Percentiles rank a stretch among this genome's conserved stretches.
These are phyloP conservation scores for Bipolaris sorokiniana DNA, from an alignment of 2,329 filamentous ascomycete species.

Conservation along the genomic window DNA sequence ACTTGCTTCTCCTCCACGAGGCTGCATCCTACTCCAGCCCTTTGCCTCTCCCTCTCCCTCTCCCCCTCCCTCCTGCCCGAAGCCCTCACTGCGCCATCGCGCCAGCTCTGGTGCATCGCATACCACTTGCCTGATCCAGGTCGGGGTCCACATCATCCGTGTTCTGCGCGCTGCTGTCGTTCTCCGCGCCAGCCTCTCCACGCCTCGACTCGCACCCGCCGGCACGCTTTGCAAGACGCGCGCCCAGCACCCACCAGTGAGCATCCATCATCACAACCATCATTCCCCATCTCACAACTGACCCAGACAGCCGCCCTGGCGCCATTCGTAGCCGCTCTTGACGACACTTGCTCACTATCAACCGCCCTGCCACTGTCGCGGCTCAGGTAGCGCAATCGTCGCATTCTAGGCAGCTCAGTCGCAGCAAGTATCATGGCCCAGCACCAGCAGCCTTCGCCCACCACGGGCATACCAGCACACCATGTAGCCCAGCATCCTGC, in stretches of 20 bases:
- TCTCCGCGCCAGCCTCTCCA: constrained; percentile 34
- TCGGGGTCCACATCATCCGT: constrained; percentile 18
- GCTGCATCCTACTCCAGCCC: constrained; percentile 20
- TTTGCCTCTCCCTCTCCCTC: constrained; percentile 1
- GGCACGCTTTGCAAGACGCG: constrained; percentile 21
- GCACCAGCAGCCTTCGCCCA: constrained; percentile 81
- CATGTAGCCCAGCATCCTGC: constrained; percentile 71
- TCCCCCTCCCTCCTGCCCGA: constrained; percentile 5
- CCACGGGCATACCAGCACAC: constrained; percentile 72
- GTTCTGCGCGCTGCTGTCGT: constrained; percentile 33
- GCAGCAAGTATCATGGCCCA: constrained; percentile 60
- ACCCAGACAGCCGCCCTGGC: constrained; percentile 3
- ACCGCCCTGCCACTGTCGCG: constrained; percentile 18
- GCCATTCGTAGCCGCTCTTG: background rate
- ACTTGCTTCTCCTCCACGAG: constrained; percentile 30
- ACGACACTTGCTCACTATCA: constrained; percentile 7
- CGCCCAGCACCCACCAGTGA: constrained; percentile 18
- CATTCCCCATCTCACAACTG: constrained; percentile 4
- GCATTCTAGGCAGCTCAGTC: constrained; percentile 16
- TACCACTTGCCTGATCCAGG: constrained; percentile 9
- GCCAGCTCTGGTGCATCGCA: constrained; percentile 14
- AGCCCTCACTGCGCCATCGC: constrained; percentile 20
- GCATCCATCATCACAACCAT: constrained; percentile 8
- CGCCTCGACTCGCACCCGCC: constrained; percentile 28
- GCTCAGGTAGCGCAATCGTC: constrained; percentile 19